phyloP scores from a whole-genome alignment of 441 rosid species.

The Cnidoscolus chayamansa region DNA sequence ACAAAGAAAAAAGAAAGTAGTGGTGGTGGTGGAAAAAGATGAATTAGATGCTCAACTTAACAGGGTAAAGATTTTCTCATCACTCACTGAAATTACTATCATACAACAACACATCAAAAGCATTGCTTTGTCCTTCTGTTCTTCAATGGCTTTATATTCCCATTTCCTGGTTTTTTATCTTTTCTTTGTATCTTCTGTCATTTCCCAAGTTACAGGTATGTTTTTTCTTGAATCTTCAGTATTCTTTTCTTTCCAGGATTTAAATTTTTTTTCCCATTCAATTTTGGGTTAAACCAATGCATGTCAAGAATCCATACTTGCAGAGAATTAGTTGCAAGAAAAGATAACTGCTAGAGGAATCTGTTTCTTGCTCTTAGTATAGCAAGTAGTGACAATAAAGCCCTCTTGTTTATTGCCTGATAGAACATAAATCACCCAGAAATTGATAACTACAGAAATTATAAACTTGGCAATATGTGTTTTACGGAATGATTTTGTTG shows the following conservation, averaged over 20 bases:
- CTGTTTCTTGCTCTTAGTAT: background rate
- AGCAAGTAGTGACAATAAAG: background rate
- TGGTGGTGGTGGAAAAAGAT: conserved; percentile 3
- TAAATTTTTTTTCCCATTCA: background rate
- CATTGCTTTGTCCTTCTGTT: conserved; percentile 20
- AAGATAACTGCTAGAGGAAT: background rate
- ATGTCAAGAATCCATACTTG: background rate
- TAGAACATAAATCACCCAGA: background rate
- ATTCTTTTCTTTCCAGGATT: background rate
- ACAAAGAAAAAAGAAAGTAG: background rate
- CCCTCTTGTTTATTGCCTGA: background rate
- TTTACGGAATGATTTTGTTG: background rate
- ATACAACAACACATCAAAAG: conserved; percentile 19
- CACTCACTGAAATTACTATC: conserved; percentile 18
- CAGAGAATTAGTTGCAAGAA: background rate
- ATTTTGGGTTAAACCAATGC: background rate
- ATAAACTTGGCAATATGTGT: background rate
- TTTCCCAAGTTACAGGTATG: conserved; percentile 76
- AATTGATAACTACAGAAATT: background rate
- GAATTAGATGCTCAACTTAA: conserved; percentile 24
- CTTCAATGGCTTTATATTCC: conserved; percentile 57
- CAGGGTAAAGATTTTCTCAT: conserved; percentile 10
- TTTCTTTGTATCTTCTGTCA: conserved; percentile 39
- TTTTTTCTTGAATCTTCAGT: conserved; percentile 22
- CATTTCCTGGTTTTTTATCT: conserved; percentile 36